Evolutionary conservation across 2,329 filamentous ascomycete species (phyloP).

Genomic region (Daldinia sp.): DNA sequence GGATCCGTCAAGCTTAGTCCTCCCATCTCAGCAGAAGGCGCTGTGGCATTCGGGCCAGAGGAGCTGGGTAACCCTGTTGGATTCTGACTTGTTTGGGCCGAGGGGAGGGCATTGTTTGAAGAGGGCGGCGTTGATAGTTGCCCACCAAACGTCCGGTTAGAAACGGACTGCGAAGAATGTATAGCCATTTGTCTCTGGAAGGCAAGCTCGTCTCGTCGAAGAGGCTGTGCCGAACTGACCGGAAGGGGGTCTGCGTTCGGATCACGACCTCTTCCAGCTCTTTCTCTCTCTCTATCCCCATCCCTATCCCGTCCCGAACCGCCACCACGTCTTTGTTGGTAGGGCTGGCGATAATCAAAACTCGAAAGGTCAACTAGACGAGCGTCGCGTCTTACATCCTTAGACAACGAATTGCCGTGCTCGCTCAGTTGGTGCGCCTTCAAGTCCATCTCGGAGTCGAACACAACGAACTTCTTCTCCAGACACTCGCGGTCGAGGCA

Average conservation of each 20-base stretch:
- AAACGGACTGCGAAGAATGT: conserved; percentile 84
- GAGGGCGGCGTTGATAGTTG: conserved; percentile 71
- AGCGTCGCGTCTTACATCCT: conserved; percentile 85
- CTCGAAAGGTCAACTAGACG: conserved; percentile 86
- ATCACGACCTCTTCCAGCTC: conserved; percentile 72
- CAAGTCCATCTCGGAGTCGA: conserved; percentile 92
- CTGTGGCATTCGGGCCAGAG: conserved; percentile 39
- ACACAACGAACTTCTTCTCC: conserved; percentile 98
- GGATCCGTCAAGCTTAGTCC: conserved; percentile 65
- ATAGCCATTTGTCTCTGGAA: conserved; percentile 94
- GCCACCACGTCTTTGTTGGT: conserved; percentile 68
- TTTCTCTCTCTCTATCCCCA: conserved; percentile 58
- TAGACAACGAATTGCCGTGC: conserved; percentile 83
- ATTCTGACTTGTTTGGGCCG: conserved; percentile 43
- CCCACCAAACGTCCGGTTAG: conserved; percentile 85
- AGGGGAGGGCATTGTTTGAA: conserved; percentile 57
- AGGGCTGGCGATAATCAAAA: conserved; percentile 83
- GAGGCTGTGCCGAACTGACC: conserved; percentile 79
- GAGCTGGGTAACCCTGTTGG: conserved; percentile 43
- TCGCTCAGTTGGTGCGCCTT: conserved; percentile 91
- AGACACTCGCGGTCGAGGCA: conserved; percentile 88
- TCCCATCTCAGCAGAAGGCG: conserved; percentile 56
- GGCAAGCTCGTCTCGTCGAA: conserved; percentile 88
- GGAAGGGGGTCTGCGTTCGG: conserved; percentile 87
- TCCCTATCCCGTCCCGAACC: conserved; percentile 57